Evolutionary conservation across 2,329 filamentous ascomycete genomes (phyloP).

Genomic region (Magnaporthiopsis rhizophila): DNA sequence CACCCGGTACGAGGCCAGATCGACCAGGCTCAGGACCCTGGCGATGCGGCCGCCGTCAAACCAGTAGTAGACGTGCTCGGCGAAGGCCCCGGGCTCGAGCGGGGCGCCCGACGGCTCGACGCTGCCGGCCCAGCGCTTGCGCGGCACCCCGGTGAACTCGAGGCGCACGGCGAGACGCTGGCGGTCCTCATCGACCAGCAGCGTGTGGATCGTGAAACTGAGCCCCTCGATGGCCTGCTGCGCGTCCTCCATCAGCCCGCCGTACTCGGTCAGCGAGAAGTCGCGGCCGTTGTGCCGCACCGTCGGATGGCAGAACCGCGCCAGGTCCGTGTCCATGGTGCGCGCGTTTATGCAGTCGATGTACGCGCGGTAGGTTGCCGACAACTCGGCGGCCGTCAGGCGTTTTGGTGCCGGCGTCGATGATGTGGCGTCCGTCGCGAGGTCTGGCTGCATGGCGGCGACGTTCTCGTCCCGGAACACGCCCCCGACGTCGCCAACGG

Average conservation of each 20-base stretch:
- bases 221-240: constrained; percentile 22
- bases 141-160: constrained; percentile 22
- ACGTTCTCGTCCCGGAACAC: constrained; percentile 2
- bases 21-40: constrained; percentile 26
- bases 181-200: constrained; percentile 22
- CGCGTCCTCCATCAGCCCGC: constrained; percentile 20
- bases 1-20: constrained; percentile 18
- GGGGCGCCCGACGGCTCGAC: constrained; percentile 19
- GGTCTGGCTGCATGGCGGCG: background rate
- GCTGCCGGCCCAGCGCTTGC: constrained; percentile 17
- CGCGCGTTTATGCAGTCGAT: constrained; percentile 24
- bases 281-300: constrained; percentile 23
- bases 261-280: constrained; percentile 18
- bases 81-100: constrained; percentile 15
- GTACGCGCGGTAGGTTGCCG: constrained; percentile 20
- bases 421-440: background rate
- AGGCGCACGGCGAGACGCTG: constrained; percentile 25
- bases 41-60: constrained; percentile 24
- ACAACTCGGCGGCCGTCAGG: background rate
- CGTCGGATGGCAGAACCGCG: constrained; percentile 18
- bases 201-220: constrained; percentile 16
- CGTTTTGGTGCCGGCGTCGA: background rate
- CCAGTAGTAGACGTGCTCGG: constrained; percentile 27
- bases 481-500: constrained; percentile 6
- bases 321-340: constrained; percentile 17